A percentile compares a stretch with the other conserved stretches of the same genome.
phyloP scores from a whole-genome alignment of 2,329 filamentous ascomycete genomes.

The Claviceps arundinis region DNA sequence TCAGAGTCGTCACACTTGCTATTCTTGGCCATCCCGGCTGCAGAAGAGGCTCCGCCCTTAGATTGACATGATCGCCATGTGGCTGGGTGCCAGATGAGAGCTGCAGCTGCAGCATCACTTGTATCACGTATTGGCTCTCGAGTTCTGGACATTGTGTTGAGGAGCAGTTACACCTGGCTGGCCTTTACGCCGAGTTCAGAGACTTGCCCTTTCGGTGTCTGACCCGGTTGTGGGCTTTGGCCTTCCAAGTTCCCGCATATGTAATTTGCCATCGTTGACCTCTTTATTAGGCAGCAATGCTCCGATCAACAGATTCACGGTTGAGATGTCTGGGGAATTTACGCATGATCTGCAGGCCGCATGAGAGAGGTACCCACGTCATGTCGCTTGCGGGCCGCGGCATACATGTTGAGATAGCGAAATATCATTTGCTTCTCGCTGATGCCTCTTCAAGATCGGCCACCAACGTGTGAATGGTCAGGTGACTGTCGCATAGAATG shows the following conservation, averaged over 20 bases:
- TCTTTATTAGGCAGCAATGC: conserved; percentile 12
- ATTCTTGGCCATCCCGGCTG: not conserved
- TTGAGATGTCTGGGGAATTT: not conserved
- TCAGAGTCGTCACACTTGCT: not conserved
- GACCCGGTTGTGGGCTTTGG: no score
- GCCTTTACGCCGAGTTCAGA: no score
- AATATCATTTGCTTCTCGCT: not conserved
- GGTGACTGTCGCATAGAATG: no score
- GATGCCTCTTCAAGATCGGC: not conserved
- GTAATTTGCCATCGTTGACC: no score
- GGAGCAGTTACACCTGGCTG: no score
- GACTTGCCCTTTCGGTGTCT: not conserved
- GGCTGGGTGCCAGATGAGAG: not conserved
- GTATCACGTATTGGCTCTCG: no score
- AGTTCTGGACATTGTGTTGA: no score
- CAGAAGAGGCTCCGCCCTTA: not conserved
- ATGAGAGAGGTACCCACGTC: not conserved
- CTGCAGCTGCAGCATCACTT: no score
- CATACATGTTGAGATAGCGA: not conserved
- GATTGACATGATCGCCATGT: not conserved
- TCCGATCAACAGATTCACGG: not conserved
- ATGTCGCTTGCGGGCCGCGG: not conserved
- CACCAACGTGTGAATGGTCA: no score
- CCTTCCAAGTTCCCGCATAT: no score
- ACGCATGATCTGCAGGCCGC: not conserved